Evolutionary conservation across 2,329 filamentous ascomycete species (phyloP).

Genomic region (Chaetomiaceae sp.): DNA sequence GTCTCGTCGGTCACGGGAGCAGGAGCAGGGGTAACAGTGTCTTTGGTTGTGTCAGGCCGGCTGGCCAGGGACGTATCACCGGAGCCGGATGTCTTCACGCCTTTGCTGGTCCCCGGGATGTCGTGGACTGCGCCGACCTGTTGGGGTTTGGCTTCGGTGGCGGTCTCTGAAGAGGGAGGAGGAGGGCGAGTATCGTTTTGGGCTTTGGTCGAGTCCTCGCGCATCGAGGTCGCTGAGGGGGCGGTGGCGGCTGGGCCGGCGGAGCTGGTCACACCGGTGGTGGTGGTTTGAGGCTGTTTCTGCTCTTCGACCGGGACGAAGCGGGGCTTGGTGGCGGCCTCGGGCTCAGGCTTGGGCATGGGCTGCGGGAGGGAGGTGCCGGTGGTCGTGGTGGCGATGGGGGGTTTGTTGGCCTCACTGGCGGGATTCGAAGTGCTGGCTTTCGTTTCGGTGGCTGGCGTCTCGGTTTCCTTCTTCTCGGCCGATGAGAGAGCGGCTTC

Average conservation of each 20-base stretch:
- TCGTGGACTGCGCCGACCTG: constrained; percentile 13
- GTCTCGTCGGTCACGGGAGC: constrained; percentile 33
- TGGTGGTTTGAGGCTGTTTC: constrained; percentile 17
- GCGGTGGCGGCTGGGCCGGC: constrained; percentile 4
- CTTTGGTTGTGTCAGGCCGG: neutral
- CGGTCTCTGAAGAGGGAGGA: constrained; percentile 33
- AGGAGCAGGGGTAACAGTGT: constrained; percentile 27
- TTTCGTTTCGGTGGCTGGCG: neutral
- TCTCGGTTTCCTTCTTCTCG: neutral
- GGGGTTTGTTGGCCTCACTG: neutral
- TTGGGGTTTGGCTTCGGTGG: constrained; percentile 14
- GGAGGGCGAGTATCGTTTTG: constrained; percentile 40
- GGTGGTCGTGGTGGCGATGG: neutral
- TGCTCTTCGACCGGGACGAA: neutral
- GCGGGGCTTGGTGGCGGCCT: neutral
- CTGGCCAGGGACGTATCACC: too few relatives aligned
- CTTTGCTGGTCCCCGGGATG: neutral
- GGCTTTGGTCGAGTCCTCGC: constrained; percentile 26
- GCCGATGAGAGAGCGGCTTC: neutral
- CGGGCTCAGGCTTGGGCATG: neutral
- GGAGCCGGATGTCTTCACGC: too few relatives aligned
- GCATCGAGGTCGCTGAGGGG: constrained; percentile 11
- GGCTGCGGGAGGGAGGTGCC: neutral
- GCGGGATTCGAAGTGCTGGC: neutral
- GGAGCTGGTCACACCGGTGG: constrained; percentile 13